phyloP scores from a whole-genome alignment of 495 filamentous ascomycete species.

The Daldinia grandis region DNA sequence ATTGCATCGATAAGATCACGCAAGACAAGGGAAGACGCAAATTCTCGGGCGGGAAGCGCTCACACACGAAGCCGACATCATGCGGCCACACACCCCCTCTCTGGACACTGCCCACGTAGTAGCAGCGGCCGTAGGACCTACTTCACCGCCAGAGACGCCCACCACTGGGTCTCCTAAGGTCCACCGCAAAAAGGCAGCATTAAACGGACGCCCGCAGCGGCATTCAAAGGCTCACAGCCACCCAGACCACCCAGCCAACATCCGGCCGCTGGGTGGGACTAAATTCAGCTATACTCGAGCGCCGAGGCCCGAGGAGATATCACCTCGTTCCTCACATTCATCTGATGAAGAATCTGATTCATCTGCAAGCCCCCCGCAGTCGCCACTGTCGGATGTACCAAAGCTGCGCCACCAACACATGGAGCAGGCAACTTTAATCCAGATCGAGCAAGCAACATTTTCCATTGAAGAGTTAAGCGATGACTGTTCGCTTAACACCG shows the following conservation, averaged over 20 bases:
- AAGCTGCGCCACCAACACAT: conserved; percentile 40
- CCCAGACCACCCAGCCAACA: conserved; percentile 44
- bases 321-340: conserved; percentile 59
- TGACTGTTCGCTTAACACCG: conserved; percentile 47
- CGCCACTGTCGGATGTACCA: conserved; percentile 47
- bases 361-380: conserved; percentile 45
- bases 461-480: conserved; percentile 58
- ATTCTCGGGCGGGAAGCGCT: conserved; percentile 40
- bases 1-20: conserved; percentile 50
- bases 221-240: conserved; percentile 34
- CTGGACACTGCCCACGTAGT: conserved; percentile 53
- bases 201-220: conserved; percentile 40
- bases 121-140: conserved; percentile 51
- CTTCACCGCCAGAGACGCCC: conserved; percentile 64
- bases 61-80: conserved; percentile 43
- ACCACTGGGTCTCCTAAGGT: conserved; percentile 54
- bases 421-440: conserved; percentile 41
- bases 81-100: conserved; percentile 60
- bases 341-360: conserved; percentile 46
- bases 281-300: conserved; percentile 52
- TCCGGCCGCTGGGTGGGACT: conserved; percentile 53
- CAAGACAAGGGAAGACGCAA: conserved; percentile 37
- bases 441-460: conserved; percentile 49
- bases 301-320: conserved; percentile 57
- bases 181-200: conserved; percentile 46